Evolutionary conservation across 331 rosid species (phyloP), one percentile per base, ranked within the genome.

Genomic region (Cydonia oblonga): DNA sequence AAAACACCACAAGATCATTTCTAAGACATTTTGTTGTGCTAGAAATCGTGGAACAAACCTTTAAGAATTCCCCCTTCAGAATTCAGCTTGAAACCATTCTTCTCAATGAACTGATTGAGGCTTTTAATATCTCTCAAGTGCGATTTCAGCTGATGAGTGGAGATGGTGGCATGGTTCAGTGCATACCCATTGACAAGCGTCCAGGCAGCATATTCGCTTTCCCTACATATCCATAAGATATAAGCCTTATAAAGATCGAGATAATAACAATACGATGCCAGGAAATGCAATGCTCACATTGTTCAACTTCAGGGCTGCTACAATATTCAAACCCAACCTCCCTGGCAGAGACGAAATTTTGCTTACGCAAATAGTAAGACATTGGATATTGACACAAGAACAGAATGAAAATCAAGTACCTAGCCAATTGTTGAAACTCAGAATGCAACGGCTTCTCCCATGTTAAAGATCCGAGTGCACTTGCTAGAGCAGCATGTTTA

Each of bases 161-260:
- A 93, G 73, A 93, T 89, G 3, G 98, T 93, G 46, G 86, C 91
- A 78, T 93, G 98, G 85, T 91, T 93, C 71, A 93, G 63, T 18
- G 97, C 98, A 80, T 88, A 81, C 18, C 98, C 98, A 74, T 93
- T 93, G 78, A 89, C 97, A 61, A 93, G 84, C 59, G 96, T 91
- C 98, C 97, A 93, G 22, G 98, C 98, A 64, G 98, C 97, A 86
- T 93, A 93, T 79, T 93, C 98, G 61, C 98, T 93, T 73, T 93
- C 98, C 74, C 98, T 93, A 40, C 8, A 30, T 6, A 77, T 62
- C 72, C 74, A 77, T 33, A 78, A 15, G 68, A 69, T 19, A 64
- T 16, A 66, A 28, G 73, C 46, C 25, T 30, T 33, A 67, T 66
- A 22, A 54, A 53, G 28, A 74, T 42, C 7, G 10, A 69, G 60